Conservation (phyloP, 495 filamentous ascomycete genomes). For the Chaetomium fimeti region DNA sequence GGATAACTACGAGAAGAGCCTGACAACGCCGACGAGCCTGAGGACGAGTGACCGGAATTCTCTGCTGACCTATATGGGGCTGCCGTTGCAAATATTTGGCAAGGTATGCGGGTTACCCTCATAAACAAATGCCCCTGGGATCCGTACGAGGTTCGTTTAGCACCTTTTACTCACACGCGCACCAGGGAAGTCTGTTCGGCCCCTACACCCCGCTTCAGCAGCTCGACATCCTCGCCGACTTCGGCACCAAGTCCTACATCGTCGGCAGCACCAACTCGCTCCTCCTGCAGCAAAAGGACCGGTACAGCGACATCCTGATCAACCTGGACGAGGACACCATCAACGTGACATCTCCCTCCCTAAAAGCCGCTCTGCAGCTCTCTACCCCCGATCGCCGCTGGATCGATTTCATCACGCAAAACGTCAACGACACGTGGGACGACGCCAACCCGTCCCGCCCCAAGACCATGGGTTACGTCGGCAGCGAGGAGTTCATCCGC, state of each 20-base stretch:
- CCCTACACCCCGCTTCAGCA: slow-evolving; percentile 97
- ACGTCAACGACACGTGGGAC: slow-evolving; percentile 95
- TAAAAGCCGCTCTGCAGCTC: slow-evolving; percentile 73
- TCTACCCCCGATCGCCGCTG: slow-evolving; percentile 87
- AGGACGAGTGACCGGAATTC: slow-evolving; percentile 90
- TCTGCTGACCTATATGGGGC: slow-evolving; percentile 86
- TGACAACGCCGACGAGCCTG: slow-evolving; percentile 78
- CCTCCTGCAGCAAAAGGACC: slow-evolving; percentile 87
- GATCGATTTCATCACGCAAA: slow-evolving; percentile 93
- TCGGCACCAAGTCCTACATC: slow-evolving; percentile 94
- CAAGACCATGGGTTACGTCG: slow-evolving; percentile 91
- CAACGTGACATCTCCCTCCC: slow-evolving; percentile 74
- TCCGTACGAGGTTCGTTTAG: not conserved
- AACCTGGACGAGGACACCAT: slow-evolving; percentile 91
- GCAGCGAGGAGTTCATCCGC: slow-evolving; percentile 96
- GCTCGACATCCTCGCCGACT: slow-evolving; percentile 88
- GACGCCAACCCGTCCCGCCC: slow-evolving; percentile 82
- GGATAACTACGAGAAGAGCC: slow-evolving; percentile 72
- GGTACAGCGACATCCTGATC: slow-evolving; percentile 96
- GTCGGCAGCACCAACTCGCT: slow-evolving; percentile 96
- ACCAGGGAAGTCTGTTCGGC: slow-evolving; percentile 85
- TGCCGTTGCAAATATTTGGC: slow-evolving; percentile 93
- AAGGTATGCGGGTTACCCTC: slow-evolving; percentile 56
- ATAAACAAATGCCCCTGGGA: not conserved
- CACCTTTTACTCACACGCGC: not conserved